Base-by-base conservation (phyloP, 2,329 filamentous ascomycete species). In the Taxawa tesnikishii region DNA sequence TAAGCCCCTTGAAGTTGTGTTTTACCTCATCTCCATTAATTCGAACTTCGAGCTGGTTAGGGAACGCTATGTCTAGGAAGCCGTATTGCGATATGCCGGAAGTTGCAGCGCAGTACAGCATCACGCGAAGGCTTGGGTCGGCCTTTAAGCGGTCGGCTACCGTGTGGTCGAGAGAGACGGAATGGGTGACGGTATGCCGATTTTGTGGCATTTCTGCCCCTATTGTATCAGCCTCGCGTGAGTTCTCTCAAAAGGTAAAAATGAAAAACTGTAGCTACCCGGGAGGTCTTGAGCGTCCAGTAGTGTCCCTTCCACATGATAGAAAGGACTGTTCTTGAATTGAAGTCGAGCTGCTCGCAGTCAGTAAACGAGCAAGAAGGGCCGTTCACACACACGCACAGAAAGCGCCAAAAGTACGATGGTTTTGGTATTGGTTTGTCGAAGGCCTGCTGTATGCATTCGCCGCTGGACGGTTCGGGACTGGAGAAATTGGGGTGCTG, bases 1-100 rank as follows among this genome's bases (percentile, higher is more conserved):
- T 98, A 39, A 98, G 59, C 4, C 90, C 90, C 44, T 90, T 81
- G 43, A 93, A 68, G 53, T 96, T 98, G n/a, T 81, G 79, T 55
- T 88, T 90, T 43, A 94, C 70, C 36, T 94, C 84, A 19, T 80
- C 80, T 7, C 75, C 70, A 46, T 98, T 98, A 34, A 94, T 74
- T 51, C 85, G 88, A 36, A 98, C 69, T 53, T 98, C 90, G 18
- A 90, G 81, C 58, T 94, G 85, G 45, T 88, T 76, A 2, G 90
- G 90, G 43, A 98, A 98, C 1, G 83, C 64, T 33, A 98, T 76
- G 39, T 96, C 84, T 5, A 33, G 23, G 21, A 62, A 58, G 12
- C 56, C 53, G 40, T 83, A 81, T 3, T 63, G 54, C 11, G 70
- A 73, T 10, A 67, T 57, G 11, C 65, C 66, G 12, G 39, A 32